Percentiles rank a stretch among this genome's conserved stretches.
phyloP scores from a whole-genome alignment of 106 monocot species.

The Narthecium ossifragum region DNA sequence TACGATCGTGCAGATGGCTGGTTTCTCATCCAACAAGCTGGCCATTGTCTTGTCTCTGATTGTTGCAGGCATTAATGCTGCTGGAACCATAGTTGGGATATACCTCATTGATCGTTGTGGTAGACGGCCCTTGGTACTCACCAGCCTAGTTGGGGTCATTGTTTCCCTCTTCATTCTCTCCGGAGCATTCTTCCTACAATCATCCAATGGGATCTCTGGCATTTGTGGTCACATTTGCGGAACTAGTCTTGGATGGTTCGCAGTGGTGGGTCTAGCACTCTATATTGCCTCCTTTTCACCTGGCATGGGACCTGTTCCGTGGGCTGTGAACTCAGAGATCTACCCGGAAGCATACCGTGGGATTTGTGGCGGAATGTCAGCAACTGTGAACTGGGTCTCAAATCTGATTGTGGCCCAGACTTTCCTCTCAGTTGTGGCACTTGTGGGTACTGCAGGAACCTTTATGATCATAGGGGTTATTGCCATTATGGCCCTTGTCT shows the following conservation, averaged over 20 bases:
- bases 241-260: constrained; percentile 45
- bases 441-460: constrained; percentile 57
- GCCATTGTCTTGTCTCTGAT: constrained; percentile 83
- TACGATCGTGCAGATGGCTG: constrained; percentile 98
- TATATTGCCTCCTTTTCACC: constrained; percentile 85
- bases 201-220: constrained; percentile 5
- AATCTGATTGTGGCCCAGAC: constrained; percentile 86
- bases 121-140: constrained; percentile 57
- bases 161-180: constrained; percentile 66
- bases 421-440: constrained; percentile 55
- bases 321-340: constrained; percentile 96
- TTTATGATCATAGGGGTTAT: constrained; percentile 67
- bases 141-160: constrained; percentile 62
- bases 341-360: constrained; percentile 88
- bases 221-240: constrained; percentile 22
- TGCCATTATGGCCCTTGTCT: constrained; percentile 55
- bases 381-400: constrained; percentile 86
- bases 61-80: constrained; percentile 74
- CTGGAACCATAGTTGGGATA: constrained; percentile 76
- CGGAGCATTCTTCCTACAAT: constrained; percentile 53
- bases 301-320: constrained; percentile 98
- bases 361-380: constrained; percentile 88
- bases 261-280: constrained; percentile 66
- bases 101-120: constrained; percentile 80
- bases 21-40: constrained; percentile 85